Percentiles rank a stretch among this genome's conserved stretches.
These are phyloP conservation scores for Microthlaspi erraticum DNA, from an alignment of 345 rosid genomes.

Conservation along the genomic window DNA sequence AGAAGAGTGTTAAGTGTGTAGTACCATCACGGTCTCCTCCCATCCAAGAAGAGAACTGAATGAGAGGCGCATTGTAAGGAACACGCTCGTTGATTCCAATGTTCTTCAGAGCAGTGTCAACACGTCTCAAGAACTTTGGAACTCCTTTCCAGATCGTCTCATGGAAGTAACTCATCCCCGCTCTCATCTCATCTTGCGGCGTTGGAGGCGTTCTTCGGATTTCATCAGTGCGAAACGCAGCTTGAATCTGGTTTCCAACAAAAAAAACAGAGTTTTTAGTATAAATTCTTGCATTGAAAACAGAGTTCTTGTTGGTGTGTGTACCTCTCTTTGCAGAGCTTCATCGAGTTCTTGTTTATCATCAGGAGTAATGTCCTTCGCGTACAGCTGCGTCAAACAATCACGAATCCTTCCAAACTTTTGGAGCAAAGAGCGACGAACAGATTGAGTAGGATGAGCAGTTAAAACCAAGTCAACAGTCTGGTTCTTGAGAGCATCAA, in stretches of 20 bases:
- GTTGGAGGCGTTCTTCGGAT: conserved; percentile 96
- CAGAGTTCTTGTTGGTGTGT: not conserved
- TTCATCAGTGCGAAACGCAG: conserved; percentile 98
- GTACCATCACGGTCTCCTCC: conserved; percentile 99
- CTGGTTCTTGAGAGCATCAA: conserved; percentile 95
- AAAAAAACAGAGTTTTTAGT: conserved; percentile 26
- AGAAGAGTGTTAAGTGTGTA: conserved; percentile 10
- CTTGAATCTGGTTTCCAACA: conserved; percentile 74
- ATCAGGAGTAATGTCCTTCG: conserved; percentile 95
- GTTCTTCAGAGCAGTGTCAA: conserved; percentile 94
- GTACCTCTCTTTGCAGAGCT: conserved; percentile 95
- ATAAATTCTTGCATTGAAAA: not conserved
- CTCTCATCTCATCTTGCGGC: conserved; percentile 99
- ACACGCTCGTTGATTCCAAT: conserved; percentile 90
- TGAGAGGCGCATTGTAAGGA: conserved; percentile 97
- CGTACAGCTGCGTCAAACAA: conserved; percentile 88
- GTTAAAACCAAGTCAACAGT: conserved; percentile 93
- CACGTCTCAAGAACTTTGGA: conserved; percentile 93
- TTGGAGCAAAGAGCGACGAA: conserved; percentile 94
- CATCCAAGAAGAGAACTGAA: conserved; percentile 99
- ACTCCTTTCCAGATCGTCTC: conserved; percentile 99
- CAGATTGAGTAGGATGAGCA: conserved; percentile 99
- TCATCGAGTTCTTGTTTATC: conserved; percentile 99
- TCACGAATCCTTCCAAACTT: conserved; percentile 91
- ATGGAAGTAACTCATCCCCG: conserved; percentile 98